Conservation (phyloP, 163 green algal genomes). For the Prototheca cutis region DNA sequence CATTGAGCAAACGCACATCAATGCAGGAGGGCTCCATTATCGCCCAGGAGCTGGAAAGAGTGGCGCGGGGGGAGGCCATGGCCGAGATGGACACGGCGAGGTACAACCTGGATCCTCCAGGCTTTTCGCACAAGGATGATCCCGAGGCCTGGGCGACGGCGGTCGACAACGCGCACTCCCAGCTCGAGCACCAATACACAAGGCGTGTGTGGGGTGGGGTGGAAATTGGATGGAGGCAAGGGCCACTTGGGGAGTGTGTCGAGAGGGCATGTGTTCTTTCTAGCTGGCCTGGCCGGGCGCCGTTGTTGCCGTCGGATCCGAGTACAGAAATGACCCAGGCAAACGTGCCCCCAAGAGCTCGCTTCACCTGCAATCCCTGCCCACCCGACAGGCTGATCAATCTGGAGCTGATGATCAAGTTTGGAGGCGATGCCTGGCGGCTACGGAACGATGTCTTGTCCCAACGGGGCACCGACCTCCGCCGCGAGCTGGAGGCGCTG, state of each 20-base stretch:
- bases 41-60: constrained; percentile 40
- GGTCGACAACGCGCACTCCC: constrained; percentile 60
- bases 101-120: constrained; percentile 56
- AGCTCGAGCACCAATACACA: constrained; percentile 76
- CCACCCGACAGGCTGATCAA: constrained; percentile 50
- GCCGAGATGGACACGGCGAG: constrained; percentile 45
- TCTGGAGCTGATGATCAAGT: constrained; percentile 71
- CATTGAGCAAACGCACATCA: background rate
- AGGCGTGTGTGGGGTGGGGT: constrained; percentile 4
- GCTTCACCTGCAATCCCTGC: too few relatives aligned
- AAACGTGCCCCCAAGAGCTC: too few relatives aligned
- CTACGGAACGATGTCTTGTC: constrained; percentile 35
- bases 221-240: background rate
- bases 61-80: constrained; percentile 40
- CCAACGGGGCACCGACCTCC: background rate
- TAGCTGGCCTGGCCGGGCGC: too few relatives aligned
- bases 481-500: constrained; percentile 14
- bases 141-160: constrained; percentile 40
- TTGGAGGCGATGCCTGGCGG: constrained; percentile 50
- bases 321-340: too few relatives aligned
- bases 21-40: background rate
- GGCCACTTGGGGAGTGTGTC: too few relatives aligned
- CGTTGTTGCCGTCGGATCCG: too few relatives aligned
- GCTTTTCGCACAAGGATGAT: constrained; percentile 28
- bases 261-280: too few relatives aligned